Evolutionary conservation across 2,329 filamentous ascomycete genomes (phyloP), one percentile per base, ranked within the genome.

Genomic region (Paradendryphiella salina): DNA sequence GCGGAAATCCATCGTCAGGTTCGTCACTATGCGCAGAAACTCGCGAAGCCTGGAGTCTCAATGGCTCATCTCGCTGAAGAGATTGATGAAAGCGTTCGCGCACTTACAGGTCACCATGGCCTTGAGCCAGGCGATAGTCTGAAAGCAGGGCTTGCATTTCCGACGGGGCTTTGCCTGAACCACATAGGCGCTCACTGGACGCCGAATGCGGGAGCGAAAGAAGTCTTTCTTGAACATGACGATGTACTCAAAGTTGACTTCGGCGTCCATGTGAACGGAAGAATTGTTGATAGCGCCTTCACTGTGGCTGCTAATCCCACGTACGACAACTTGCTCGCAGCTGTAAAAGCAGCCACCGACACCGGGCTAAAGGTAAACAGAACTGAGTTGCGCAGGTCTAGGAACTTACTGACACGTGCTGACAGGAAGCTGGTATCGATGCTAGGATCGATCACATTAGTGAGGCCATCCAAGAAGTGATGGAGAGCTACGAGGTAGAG

Each of bases 401-500:
- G 11, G 28, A 4, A 5, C 11, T 13, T 9, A 4, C 45, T 58
- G 46, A 58, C 38, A 46, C 46, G 53, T 14, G 23, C 42, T 14
- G 21, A 0, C 60, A 85, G 80, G 88, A 94, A 80, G 91, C 91
- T 7, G 92, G 92, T 59, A 95, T 96, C 64, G 92, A 96, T 70
- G 90, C 89, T 36, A 85, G 92, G 34, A 85, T 96, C 52, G 86
- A 88, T 56, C 89, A 95, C 64, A 88, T 96, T 53, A 89, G 90
- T 56, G 87, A 80, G 10, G 79, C 82, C n/a, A 93, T 96, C 64
- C 90, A 96, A 75, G 90, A 95, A 75, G 83, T 87, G 2, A 96
- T 96, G 90, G 90, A 96, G 75, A 91, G 87, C 72, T 93, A 92
- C 74, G 90, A 96, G 75, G 83, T 93, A 39, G 87, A 91, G 68